Evolutionary conservation across 2,329 filamentous ascomycete species (phyloP), one percentile per base, ranked within the genome.

Genomic region (Byssoonygena ceratinophila): DNA sequence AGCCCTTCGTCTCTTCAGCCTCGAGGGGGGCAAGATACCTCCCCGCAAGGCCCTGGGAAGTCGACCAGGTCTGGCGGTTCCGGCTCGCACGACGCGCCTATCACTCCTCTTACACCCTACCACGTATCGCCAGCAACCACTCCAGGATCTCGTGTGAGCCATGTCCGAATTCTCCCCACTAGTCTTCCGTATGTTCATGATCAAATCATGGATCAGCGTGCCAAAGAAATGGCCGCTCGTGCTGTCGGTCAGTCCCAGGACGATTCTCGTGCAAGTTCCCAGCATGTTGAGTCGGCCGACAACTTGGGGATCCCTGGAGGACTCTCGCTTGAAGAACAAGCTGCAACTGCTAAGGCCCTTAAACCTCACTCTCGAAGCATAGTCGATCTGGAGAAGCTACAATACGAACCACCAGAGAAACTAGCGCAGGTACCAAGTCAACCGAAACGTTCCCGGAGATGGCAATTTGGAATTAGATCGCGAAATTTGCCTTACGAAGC

Each of bases 401-500:
- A 76, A 68, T 53, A 78, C 64, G 64, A 79, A 71, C 76, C 75
- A 43, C 80, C 74, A 3, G 78, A 77, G 60, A 73, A 67, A 6
- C 74, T 78, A 70, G 77, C 78, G 2, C 69, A 71, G n/a, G 60
- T 77, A 27, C 61, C 65, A 8, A 61, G 66, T 2, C 69, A 68
- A 67, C 71, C 76, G 4, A 89, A 87, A 63, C 64, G 60, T 52
- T 85, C 85, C 1, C 87, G 90, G 14, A 87, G 91, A 59, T 98
- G 92, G 92, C 92, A 98, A 66, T 98, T 98, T 65, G 92, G 92
- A 53, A 98, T 98, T 56, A 81, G 92, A 34, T 95, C 88, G 43
- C 82, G 92, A 46, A 98, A 97, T 63, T 85, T 88, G 52, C 92
- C 92, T 0, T 88, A 90, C 62, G 92, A 98, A 67, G 92, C 92